A percentile compares a stretch with the other conserved stretches of the same genome.
phyloP scores from a whole-genome alignment of 306 rosid species.

The Cercis canadensis region DNA sequence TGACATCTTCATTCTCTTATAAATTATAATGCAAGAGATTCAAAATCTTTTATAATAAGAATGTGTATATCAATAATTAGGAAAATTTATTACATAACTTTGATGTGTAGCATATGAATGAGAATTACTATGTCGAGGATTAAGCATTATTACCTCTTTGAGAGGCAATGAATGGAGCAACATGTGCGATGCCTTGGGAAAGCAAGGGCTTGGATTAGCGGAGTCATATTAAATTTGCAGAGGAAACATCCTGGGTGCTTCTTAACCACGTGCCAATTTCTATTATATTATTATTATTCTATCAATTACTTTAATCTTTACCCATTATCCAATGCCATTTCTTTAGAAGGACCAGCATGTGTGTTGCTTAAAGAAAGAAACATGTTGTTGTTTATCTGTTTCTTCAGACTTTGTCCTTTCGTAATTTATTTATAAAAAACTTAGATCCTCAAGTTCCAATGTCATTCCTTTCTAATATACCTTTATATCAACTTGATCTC shows the following conservation, averaged over 20 bases:
- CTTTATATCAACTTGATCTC: not conserved
- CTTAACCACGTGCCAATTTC: no score
- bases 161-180: slow-evolving; percentile 32
- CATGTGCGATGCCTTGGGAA: slow-evolving; percentile 46
- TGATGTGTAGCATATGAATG: not conserved
- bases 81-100: not conserved
- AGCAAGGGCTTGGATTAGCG: not conserved
- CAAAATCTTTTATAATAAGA: no score
- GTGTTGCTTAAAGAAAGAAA: not conserved
- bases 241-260: slow-evolving; percentile 48
- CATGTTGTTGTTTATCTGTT: not conserved
- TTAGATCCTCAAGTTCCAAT: not conserved
- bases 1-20: no score
- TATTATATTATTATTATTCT: no score
- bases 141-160: slow-evolving; percentile 17
- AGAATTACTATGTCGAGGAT: not conserved
- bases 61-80: no score
- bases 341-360: not conserved
- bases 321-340: slow-evolving; percentile 2
- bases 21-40: no score
- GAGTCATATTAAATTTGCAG: not conserved
- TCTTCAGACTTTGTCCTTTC: not conserved
- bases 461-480: not conserved
- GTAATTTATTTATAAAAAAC: not conserved
- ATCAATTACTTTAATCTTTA: not conserved